Percentiles rank a stretch among this genome's conserved stretches.
phyloP scores from a whole-genome alignment of 495 filamentous ascomycete genomes.

The Penicillium angulare region DNA sequence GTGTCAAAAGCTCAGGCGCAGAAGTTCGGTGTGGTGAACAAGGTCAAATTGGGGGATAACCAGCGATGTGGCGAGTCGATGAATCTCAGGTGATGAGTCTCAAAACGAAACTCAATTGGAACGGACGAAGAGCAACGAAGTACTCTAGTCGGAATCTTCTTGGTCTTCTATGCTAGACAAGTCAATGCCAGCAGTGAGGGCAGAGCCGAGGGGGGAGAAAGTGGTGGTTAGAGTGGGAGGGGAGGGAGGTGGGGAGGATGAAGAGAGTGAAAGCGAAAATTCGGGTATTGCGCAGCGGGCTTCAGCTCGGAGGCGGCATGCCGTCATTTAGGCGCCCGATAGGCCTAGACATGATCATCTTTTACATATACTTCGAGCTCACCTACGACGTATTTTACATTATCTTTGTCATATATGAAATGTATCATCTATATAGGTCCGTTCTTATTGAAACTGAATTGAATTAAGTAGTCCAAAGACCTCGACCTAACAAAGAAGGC shows the following conservation, averaged over 20 bases:
- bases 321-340: conserved; percentile 22
- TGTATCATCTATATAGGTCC: too few species aligned
- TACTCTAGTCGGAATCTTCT: conserved; percentile 15
- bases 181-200: conserved; percentile 52
- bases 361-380: too few species aligned
- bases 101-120: conserved; percentile 24
- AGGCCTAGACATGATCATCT: background rate
- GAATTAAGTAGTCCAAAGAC: too few species aligned
- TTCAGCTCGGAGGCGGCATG: conserved; percentile 26
- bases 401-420: too few species aligned
- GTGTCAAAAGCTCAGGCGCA: background rate
- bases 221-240: conserved; percentile 26
- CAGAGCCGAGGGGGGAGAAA: conserved; percentile 31
- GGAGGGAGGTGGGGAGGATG: conserved; percentile 27
- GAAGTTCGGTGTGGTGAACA: background rate
- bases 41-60: background rate
- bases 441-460: too few species aligned
- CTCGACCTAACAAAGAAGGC: too few species aligned
- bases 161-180: conserved; percentile 47
- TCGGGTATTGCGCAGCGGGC: conserved; percentile 21
- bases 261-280: conserved; percentile 36
- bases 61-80: conserved; percentile 12
- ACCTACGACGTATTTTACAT: too few species aligned
- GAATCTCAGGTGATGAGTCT: background rate
- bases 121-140: conserved; percentile 1